These are phyloP conservation scores for Raffaelea deltoideospora DNA, from an alignment of 2,329 filamentous ascomycete genomes.

Conservation along the genomic window DNA sequence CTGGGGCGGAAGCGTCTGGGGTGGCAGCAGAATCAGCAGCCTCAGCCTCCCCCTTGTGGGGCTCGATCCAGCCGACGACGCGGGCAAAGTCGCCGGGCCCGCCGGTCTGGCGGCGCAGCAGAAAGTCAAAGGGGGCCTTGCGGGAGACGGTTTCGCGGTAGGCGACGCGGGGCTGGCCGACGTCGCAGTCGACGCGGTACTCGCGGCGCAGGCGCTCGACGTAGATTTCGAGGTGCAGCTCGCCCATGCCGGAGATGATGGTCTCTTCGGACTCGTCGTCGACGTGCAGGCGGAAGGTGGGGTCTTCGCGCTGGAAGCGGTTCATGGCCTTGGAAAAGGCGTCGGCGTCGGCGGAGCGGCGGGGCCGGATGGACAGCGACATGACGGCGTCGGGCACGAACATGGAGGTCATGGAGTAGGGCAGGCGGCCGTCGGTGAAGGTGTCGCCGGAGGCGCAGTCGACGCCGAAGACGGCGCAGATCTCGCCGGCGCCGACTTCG, in stretches of 20 bases:
- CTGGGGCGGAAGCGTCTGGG: not conserved
- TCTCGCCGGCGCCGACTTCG: constrained; percentile 90
- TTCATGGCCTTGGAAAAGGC: constrained; percentile 99
- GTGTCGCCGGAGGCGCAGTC: constrained; percentile 97
- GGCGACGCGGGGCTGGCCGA: constrained; percentile 91
- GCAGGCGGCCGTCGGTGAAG: constrained; percentile 84
- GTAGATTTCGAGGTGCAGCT: constrained; percentile 93
- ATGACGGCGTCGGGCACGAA: constrained; percentile 96
- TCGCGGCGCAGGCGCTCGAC: constrained; percentile 92
- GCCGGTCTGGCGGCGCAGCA: constrained; percentile 89
- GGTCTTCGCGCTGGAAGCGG: constrained; percentile 95
- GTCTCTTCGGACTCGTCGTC: constrained; percentile 89
- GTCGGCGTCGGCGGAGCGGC: constrained; percentile 76
- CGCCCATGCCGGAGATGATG: constrained; percentile 97
- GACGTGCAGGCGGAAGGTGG: constrained; percentile 89
- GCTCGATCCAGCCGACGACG: constrained; percentile 84
- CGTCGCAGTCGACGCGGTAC: constrained; percentile 90
- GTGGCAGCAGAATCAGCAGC: constrained; percentile 10
- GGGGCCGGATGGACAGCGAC: constrained; percentile 92
- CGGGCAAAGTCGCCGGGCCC: constrained; percentile 92
- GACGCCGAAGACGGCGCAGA: constrained; percentile 95
- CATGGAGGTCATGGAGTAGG: constrained; percentile 97
- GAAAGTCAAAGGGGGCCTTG: constrained; percentile 74
- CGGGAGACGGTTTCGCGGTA: constrained; percentile 88
- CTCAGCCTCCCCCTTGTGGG: constrained; percentile 34